phyloP scores from a whole-genome alignment of 768 basidiomycete genomes.

The Leccinum subtestaceum region DNA sequence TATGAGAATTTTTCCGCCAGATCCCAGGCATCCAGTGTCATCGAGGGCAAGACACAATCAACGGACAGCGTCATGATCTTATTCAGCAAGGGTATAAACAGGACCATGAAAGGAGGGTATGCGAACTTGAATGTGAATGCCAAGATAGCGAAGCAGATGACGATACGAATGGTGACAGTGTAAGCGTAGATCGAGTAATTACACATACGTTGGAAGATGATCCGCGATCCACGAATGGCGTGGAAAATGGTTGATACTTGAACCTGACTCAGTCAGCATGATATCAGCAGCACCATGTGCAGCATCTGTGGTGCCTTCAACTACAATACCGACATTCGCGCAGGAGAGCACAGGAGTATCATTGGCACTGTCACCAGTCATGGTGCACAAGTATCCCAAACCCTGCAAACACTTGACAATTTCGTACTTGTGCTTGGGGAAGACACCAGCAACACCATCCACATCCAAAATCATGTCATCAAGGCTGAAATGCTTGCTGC shows the following conservation, averaged over 20 bases:
- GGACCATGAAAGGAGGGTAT: conserved; percentile 99
- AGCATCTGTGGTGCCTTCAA: conserved; percentile 98
- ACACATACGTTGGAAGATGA: conserved; percentile 99
- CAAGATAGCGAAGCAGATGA: conserved; percentile 94
- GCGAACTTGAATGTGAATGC: conserved; percentile 96
- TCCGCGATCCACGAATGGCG: conserved; percentile 95
- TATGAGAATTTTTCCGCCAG: too few species aligned
- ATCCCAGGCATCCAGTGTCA: too few species aligned
- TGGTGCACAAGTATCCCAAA: conserved; percentile 93
- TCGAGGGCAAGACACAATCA: too few species aligned
- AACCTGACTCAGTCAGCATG: conserved; percentile 95
- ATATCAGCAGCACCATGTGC: conserved; percentile 99
- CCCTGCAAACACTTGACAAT: conserved; percentile 98
- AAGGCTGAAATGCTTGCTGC: conserved; percentile 75
- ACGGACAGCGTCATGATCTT: too few species aligned
- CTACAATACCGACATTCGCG: conserved; percentile 99
- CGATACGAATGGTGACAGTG: conserved; percentile 97
- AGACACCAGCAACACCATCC: conserved; percentile 98
- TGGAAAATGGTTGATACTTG: conserved; percentile 99
- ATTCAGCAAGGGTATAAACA: conserved; percentile 90
- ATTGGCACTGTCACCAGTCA: conserved; percentile 99
- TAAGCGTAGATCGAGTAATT: conserved; percentile 98
- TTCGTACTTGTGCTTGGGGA: conserved; percentile 99
- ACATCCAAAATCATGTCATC: conserved; percentile 99
- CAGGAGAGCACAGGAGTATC: conserved; percentile 97